Evolutionary conservation across 805 yeast genomes (phyloP).

Genomic region (Sugiyamaella lignohabitans): DNA sequence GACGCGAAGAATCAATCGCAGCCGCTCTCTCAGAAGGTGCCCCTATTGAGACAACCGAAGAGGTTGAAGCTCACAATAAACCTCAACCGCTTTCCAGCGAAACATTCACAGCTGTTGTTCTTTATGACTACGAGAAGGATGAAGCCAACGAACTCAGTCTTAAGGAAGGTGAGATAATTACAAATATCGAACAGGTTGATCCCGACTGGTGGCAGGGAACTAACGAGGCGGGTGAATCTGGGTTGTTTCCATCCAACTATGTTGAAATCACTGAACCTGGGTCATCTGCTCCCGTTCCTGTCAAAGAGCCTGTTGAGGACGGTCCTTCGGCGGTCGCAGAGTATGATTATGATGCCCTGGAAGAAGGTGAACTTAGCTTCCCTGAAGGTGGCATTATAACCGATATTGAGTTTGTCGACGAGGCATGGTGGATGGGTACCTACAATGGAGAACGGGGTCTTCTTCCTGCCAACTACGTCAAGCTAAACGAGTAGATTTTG

Average conservation of each 20-base stretch:
- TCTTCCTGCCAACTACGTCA: constrained; percentile 88
- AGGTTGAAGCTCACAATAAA: constrained; percentile 12
- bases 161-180: constrained; percentile 57
- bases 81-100: constrained; percentile 7
- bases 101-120: constrained; percentile 58
- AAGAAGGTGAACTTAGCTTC: constrained; percentile 84
- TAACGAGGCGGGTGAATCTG: constrained; percentile 63
- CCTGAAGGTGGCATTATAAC: constrained; percentile 75
- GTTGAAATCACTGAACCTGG: constrained; percentile 44
- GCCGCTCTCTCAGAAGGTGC: constrained; percentile 17
- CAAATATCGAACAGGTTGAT: constrained; percentile 62
- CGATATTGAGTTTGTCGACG: constrained; percentile 83
- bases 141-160: constrained; percentile 72
- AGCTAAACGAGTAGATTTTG: constrained; percentile 19
- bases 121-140: constrained; percentile 69
- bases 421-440: constrained; percentile 96
- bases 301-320: constrained; percentile 21
- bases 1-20: constrained; percentile 15
- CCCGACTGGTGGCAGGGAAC: constrained; percentile 92
- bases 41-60: constrained; percentile 11
- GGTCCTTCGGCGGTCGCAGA: constrained; percentile 55
- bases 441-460: constrained; percentile 72
- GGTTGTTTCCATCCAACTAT: constrained; percentile 87
- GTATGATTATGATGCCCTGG: constrained; percentile 81
- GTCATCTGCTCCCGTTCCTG: constrained; percentile 16